Conservation (phyloP, 305 asterid species). For the Fraxinus latifolia region DNA sequence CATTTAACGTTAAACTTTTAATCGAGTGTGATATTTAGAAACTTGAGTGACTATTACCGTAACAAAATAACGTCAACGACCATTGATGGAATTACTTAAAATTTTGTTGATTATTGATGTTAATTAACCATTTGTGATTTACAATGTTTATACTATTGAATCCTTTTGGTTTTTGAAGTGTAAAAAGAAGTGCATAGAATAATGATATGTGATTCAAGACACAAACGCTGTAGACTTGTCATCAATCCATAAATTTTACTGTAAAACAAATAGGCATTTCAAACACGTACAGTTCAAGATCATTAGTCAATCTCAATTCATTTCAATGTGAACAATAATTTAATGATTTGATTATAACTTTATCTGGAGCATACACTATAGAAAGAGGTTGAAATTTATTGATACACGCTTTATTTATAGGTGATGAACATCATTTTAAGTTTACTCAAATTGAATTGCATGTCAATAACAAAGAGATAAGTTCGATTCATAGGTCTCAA, state of each 20-base stretch:
- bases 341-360: no score
- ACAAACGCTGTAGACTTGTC: background rate
- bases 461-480: background rate
- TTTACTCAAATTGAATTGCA: background rate
- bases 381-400: background rate
- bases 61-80: no score
- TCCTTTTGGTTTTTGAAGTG: no score
- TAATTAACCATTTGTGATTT: no score
- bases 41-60: no score
- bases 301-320: background rate
- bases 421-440: background rate
- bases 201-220: background rate
- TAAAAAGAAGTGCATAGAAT: no score
- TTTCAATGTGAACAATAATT: background rate
- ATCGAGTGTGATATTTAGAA: background rate
- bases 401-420: background rate
- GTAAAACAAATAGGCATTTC: background rate
- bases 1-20: no score
- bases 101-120: background rate
- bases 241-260: background rate
- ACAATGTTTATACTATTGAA: no score
- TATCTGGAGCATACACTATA: background rate
- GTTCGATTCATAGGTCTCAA: background rate
- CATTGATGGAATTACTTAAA: no score
- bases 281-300: background rate